Percentiles rank a stretch among this genome's conserved stretches.
phyloP scores from a whole-genome alignment of 257 asterid genomes.

The Datura wrightii region DNA sequence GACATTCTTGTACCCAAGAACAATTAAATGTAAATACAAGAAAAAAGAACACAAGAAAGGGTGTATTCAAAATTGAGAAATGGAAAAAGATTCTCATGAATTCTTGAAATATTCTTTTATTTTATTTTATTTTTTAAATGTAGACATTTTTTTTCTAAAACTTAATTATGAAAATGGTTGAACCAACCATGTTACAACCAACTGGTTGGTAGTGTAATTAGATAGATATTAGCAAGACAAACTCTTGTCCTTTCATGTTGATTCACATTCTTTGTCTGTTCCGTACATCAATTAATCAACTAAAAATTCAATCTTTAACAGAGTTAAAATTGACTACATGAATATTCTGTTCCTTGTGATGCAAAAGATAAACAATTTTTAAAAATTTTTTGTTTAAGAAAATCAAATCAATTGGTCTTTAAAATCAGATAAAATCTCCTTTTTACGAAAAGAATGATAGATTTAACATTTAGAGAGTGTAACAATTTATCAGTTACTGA shows the following conservation, averaged over 20 bases:
- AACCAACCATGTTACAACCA: constrained; percentile 8
- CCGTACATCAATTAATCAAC: background rate
- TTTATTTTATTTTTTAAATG: background rate
- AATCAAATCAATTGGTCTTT: background rate
- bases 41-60: background rate
- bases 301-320: background rate
- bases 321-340: background rate
- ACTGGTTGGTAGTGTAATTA: background rate
- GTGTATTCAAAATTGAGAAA: constrained; percentile 19
- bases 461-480: background rate
- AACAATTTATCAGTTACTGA: background rate
- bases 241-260: background rate
- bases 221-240: background rate
- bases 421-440: background rate
- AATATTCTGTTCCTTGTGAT: constrained; percentile 6
- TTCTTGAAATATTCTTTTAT: background rate
- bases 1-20: constrained; percentile 58
- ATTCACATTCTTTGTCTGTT: too few relatives aligned
- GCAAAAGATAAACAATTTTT: background rate
- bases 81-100: background rate
- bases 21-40: background rate
- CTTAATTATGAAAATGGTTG: background rate
- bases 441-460: background rate
- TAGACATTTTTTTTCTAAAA: background rate
- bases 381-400: too few relatives aligned